Percentiles rank a stretch among this genome's conserved stretches.
These are phyloP conservation scores for Alternaria incomplexa DNA, from an alignment of 2,329 filamentous ascomycete genomes.

Conservation along the genomic window DNA sequence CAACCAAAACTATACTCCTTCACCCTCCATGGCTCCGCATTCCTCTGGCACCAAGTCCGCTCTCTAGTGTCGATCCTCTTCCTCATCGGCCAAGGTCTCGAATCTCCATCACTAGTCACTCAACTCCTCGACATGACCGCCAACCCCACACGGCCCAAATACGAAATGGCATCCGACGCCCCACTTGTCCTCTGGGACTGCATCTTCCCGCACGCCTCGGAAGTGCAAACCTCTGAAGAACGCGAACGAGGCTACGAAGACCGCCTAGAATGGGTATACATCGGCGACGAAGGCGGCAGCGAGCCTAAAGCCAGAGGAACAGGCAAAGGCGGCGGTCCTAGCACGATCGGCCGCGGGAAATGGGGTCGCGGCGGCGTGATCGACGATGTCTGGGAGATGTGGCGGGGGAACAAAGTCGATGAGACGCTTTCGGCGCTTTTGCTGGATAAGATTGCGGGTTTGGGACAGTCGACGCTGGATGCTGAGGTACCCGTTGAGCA, in stretches of 20 bases:
- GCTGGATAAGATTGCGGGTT: slow-evolving; percentile 64
- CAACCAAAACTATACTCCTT: slow-evolving; percentile 80
- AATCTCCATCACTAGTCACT: slow-evolving; percentile 73
- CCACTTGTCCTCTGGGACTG: slow-evolving; percentile 97
- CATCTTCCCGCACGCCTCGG: slow-evolving; percentile 69
- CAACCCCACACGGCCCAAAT: slow-evolving; percentile 79
- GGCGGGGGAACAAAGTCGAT: slow-evolving; percentile 86
- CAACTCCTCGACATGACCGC: slow-evolving; percentile 74
- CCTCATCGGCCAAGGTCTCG: slow-evolving; percentile 85
- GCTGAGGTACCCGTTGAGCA: slow-evolving; percentile 12
- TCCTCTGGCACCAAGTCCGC: slow-evolving; percentile 97
- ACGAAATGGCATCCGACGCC: slow-evolving; percentile 88
- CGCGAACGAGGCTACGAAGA: slow-evolving; percentile 59
- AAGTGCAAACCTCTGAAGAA: slow-evolving; percentile 46
- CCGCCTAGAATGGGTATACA: slow-evolving; percentile 77
- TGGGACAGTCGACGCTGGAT: slow-evolving; percentile 43
- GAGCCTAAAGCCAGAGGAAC: slow-evolving; percentile 51
- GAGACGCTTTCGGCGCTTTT: slow-evolving; percentile 81
- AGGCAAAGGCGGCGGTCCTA: slow-evolving; percentile 18
- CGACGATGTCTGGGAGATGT: slow-evolving; percentile 76
- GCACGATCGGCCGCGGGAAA: slow-evolving; percentile 34
- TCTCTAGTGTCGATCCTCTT: slow-evolving; percentile 95
- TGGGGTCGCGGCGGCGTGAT: slow-evolving; percentile 45
- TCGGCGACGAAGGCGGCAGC: slow-evolving; percentile 67
- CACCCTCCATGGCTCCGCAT: slow-evolving; percentile 86